Base-by-base conservation (phyloP, 176 grass and related monocot genomes). In the Poa pratensis region DNA sequence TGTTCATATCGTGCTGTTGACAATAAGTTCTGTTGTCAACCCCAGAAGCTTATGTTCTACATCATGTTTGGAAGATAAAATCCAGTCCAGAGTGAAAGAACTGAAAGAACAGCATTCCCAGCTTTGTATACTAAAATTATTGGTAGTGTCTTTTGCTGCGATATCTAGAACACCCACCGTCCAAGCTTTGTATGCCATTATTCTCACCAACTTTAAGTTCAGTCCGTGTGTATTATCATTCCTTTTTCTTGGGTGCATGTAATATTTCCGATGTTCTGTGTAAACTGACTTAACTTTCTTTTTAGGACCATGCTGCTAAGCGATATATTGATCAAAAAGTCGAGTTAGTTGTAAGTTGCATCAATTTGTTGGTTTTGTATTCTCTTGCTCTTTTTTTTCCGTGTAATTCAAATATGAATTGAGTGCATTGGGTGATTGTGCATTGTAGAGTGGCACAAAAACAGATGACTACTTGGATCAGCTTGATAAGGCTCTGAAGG, bases 261-360 rank as follows among this genome's bases (percentile, higher is more conserved):
- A 45, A 24, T 67, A 14, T 74, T 83, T 39, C 3, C 50, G 13
- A 28, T 37, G 26, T 27, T 43, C 7, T 73, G 19, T 88, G 52
- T 82, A 48, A 86, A 51, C 66, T 35, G 53, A 46, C 30, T 27
- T 88, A 18, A 61, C 48, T 88, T 73, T 19, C 19, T 86, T 91
- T 91, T 85, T 55, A 98, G 93, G 96, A 95, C 67, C 84, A 83
- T 3, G 72, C 84, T 50, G 93, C 93, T 75, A 94, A 83, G 83
- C 75, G 84, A 17, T 90, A 90, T 82, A 95, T 95, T 67, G 87
- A 98, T 89, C 89, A 95, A 85, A 95, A 98, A 89, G 63, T 98
- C 77, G 96, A 98, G 74, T 74, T 95, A 84, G 51, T 23, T 61
- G 93, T 95, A 92, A 89, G 91, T 91, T 74, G 20, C 64, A 58